phyloP scores from a whole-genome alignment of 2,329 filamentous ascomycete genomes.

The Leptographium procerum region DNA sequence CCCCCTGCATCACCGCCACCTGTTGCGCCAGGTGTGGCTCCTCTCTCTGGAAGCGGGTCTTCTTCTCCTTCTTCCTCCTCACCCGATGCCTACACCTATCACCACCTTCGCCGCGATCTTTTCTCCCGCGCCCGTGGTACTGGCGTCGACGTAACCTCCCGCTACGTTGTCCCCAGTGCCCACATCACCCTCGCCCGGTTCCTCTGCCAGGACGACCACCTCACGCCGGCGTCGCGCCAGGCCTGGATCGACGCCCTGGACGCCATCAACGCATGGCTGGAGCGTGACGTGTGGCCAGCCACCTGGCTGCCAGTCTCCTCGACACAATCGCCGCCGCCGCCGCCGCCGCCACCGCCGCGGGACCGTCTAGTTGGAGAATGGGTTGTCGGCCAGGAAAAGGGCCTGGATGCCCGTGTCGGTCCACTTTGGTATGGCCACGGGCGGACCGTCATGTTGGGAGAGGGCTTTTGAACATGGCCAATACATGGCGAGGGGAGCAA shows the following conservation, averaged over 20 bases:
- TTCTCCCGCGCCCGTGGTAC: constrained; percentile 49
- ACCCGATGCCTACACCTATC: constrained; percentile 67
- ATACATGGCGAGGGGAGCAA: neutral
- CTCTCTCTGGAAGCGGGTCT: neutral
- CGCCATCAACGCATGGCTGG: constrained; percentile 64
- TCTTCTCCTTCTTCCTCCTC: neutral
- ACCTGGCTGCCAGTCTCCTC: constrained; percentile 6
- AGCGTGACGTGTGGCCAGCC: constrained; percentile 57
- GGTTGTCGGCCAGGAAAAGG: constrained; percentile 77
- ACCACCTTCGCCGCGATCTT: constrained; percentile 75
- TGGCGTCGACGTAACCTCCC: constrained; percentile 59
- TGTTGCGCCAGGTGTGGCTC: constrained; percentile 21
- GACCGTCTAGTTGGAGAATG: constrained; percentile 54
- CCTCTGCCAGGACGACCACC: constrained; percentile 54
- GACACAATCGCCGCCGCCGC: constrained; percentile 6
- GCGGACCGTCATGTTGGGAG: constrained; percentile 51
- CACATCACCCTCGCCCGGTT: constrained; percentile 84
- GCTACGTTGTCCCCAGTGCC: constrained; percentile 81
- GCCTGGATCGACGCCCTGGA: constrained; percentile 62
- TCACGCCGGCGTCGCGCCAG: constrained; percentile 44
- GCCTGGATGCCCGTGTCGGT: constrained; percentile 65
- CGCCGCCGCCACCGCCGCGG: constrained; percentile 12
- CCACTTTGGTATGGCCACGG: constrained; percentile 82
- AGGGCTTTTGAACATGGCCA: constrained; percentile 38
- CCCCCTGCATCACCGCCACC: constrained; percentile 27